Evolutionary conservation across 192 early-diverging fungal species (phyloP).

Genomic region (Radiomyces spectabilis): DNA sequence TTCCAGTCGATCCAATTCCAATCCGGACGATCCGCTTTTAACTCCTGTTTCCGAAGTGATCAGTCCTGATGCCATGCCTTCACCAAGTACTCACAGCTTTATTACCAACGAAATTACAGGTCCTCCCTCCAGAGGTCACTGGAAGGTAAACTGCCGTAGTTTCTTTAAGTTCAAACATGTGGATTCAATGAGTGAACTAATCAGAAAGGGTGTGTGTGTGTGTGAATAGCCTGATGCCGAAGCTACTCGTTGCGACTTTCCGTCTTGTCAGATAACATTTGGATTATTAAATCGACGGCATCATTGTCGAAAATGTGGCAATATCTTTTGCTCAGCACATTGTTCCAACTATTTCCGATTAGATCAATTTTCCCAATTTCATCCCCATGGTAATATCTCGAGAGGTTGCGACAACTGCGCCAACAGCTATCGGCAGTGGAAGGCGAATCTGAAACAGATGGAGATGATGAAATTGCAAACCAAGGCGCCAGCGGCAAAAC

Average conservation of each 20-base stretch:
- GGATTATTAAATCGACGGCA: conserved; percentile 28
- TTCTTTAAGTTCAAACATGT: neutral
- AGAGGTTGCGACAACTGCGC: conserved; percentile 28
- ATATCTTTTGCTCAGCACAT: conserved; percentile 31
- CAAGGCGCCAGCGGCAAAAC: neutral
- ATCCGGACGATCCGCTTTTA: neutral
- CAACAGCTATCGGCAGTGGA: conserved; percentile 4
- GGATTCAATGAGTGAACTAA: neutral
- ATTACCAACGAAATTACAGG: conserved; percentile 5
- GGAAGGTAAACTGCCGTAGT: conserved; percentile 21
- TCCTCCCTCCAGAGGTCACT: conserved; percentile 15
- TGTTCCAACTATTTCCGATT: conserved; percentile 32
- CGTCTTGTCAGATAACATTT: conserved; percentile 20
- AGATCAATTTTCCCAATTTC: conserved; percentile 24
- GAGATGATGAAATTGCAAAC: neutral
- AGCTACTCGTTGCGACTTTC: conserved; percentile 17
- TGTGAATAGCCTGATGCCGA: conserved; percentile 23
- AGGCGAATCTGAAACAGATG: neutral
- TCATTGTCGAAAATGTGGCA: conserved; percentile 34
- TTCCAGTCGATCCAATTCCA: neutral
- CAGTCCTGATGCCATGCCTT: no score
- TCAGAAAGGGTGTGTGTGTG: neutral
- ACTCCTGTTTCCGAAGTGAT: neutral
- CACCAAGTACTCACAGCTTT: neutral
- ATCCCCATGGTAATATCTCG: conserved; percentile 17